Conservation (phyloP, 1,139 yeast genomes). For the Blastobotrys raffinosifermentans region DNA sequence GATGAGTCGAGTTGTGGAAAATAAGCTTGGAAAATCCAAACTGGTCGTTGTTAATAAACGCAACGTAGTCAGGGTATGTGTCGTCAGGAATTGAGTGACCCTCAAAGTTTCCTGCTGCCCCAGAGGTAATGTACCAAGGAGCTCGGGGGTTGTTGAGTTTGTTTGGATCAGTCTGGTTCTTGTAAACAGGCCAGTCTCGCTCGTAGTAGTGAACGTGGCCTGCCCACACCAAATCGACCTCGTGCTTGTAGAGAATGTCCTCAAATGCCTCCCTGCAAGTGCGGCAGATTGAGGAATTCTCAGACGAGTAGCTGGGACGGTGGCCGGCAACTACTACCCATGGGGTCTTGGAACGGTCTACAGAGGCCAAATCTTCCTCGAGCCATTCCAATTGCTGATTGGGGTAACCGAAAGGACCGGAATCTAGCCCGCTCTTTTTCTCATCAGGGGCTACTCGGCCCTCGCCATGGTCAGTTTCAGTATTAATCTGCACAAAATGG, state of each 20-base stretch:
- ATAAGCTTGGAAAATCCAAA: slow-evolving; percentile 20
- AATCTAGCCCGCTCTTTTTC: slow-evolving; percentile 16
- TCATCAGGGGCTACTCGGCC: slow-evolving; percentile 23
- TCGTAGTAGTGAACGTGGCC: slow-evolving; percentile 21
- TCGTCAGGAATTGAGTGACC: slow-evolving; percentile 13
- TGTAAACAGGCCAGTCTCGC: slow-evolving; percentile 16
- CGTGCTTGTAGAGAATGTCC: slow-evolving; percentile 18
- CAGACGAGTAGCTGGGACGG: slow-evolving; percentile 29
- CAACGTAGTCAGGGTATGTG: slow-evolving; percentile 12
- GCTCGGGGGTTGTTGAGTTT: slow-evolving; percentile 19
- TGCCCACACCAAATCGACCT: slow-evolving; percentile 20
- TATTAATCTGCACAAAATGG: slow-evolving; percentile 22
- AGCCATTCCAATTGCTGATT: slow-evolving; percentile 32
- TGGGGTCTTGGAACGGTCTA: slow-evolving; percentile 23
- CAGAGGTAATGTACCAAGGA: slow-evolving; percentile 21
- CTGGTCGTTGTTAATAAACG: slow-evolving; percentile 9
- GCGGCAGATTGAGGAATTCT: slow-evolving; percentile 14
- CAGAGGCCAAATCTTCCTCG: slow-evolving; percentile 38
- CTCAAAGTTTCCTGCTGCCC: slow-evolving; percentile 22
- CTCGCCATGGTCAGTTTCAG: slow-evolving; percentile 24
- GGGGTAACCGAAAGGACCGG: slow-evolving; percentile 26
- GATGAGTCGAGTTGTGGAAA: slow-evolving; percentile 19
- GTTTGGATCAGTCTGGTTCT: slow-evolving; percentile 16
- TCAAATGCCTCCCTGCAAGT: slow-evolving; percentile 22
- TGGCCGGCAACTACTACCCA: slow-evolving; percentile 30